Percentiles rank a stretch among this genome's conserved stretches.
Evolutionary conservation across 768 basidiomycete species (phyloP).

Genomic region (Pisolithus marmoratus): DNA sequence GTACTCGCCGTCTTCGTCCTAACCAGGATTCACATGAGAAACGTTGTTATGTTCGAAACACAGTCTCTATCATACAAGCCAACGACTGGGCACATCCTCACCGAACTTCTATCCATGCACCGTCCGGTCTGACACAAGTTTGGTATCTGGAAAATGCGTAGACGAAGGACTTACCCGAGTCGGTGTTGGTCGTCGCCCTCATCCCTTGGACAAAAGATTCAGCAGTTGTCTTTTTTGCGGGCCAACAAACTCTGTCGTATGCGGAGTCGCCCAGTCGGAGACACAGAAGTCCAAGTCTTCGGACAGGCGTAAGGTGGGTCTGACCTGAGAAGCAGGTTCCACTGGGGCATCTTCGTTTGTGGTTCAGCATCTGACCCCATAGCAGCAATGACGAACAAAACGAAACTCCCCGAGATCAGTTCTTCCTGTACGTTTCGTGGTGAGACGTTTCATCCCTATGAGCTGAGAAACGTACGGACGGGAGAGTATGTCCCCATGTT

Average conservation of each 20-base stretch:
- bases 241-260: conserved; percentile 92
- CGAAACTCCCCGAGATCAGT: conserved; percentile 57
- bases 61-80: too few species aligned
- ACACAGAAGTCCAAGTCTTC: conserved; percentile 74
- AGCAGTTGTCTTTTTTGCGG: conserved; percentile 72
- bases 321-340: conserved; percentile 71
- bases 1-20: too few species aligned
- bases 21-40: too few species aligned
- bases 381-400: conserved; percentile 78
- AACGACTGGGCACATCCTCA: too few species aligned
- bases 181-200: conserved; percentile 86
- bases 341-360: conserved; percentile 70
- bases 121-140: conserved; percentile 53
- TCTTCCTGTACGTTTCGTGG: conserved; percentile 40
- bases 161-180: conserved; percentile 51
- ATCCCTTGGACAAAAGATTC: conserved; percentile 59
- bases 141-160: neutral
- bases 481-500: conserved; percentile 27
- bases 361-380: conserved; percentile 82
- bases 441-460: neutral
- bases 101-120: too few species aligned
- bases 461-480: conserved; percentile 16
- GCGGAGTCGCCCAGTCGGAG: conserved; percentile 80
- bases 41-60: too few species aligned
- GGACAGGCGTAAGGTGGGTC: conserved; percentile 69